Percentiles rank a stretch among this genome's conserved stretches.
These are phyloP conservation scores for Sclerotiophoma versabilis DNA, from an alignment of 2,329 filamentous ascomycete genomes.

Conservation along the genomic window DNA sequence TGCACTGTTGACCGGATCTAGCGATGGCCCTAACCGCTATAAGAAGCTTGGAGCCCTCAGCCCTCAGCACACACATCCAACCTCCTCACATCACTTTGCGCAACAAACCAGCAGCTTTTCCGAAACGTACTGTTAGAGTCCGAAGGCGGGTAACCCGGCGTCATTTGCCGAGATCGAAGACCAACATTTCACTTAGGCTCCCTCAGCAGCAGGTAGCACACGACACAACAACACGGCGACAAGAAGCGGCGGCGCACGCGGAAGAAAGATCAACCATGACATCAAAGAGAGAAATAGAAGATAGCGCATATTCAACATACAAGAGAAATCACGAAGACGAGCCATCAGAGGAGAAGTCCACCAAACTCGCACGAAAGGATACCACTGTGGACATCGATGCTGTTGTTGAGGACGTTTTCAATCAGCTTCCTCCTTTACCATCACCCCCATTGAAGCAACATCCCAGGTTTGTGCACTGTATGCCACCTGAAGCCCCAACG, in stretches of 20 bases:
- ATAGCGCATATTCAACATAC: slow-evolving; percentile 10
- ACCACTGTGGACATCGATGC: slow-evolving; percentile 28
- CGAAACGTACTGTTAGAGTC: too few relatives aligned
- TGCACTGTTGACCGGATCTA: too few relatives aligned
- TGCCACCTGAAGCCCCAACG: slow-evolving; percentile 23
- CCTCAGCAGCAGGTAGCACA: background rate
- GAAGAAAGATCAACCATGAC: slow-evolving; percentile 1
- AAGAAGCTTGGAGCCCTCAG: too few relatives aligned
- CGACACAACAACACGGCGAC: background rate
- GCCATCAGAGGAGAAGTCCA: slow-evolving; percentile 2
- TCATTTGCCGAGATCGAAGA: too few relatives aligned
- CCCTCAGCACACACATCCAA: too few relatives aligned
- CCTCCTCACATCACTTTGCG: too few relatives aligned
- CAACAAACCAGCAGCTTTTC: too few relatives aligned
- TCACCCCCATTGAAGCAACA: slow-evolving; percentile 11
- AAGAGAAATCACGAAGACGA: slow-evolving; percentile 6
- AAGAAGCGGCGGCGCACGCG: background rate
- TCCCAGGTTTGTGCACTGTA: slow-evolving; percentile 19
- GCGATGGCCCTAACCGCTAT: too few relatives aligned
- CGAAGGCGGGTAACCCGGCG: too few relatives aligned
- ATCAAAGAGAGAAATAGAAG: background rate
- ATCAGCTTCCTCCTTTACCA: slow-evolving; percentile 24
- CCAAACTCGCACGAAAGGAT: background rate
- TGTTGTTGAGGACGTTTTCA: slow-evolving; percentile 23
- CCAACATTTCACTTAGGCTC: background rate